Base-by-base conservation (phyloP, 2,329 filamentous ascomycete genomes). In the Aspergillus tamarii region DNA sequence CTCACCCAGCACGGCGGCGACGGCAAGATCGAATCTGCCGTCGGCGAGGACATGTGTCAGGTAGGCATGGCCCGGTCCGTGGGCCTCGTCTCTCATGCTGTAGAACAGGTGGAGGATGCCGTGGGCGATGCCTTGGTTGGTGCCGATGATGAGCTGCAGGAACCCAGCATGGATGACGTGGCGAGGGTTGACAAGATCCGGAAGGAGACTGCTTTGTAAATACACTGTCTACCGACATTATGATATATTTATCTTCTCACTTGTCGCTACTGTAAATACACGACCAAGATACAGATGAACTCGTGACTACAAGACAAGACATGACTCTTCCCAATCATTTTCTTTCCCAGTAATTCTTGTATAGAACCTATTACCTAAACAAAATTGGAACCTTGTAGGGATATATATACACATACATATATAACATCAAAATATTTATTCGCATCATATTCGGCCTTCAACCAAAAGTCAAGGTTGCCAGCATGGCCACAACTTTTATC, bases 61-160 rank as follows among this genome's bases (percentile, higher is more conserved):
- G 61, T 73, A 12, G 77, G 77, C 2, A 77, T 74, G 69, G 71
- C 74, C 10, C 73, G 76, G 2, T 77, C 77, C 32, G 75, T 77
- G 4, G 75, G 73, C 2, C 32, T 79, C 39, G 67, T 78, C 30
- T 69, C 69, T 8, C 72, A 77, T 59, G 67, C 72, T 0, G 60
- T 78, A 45, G 72, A 76, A 46, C 75, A 77, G 52, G 75, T 79
- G n/a, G 77, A 78, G 60, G 74, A 77, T 41, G 67, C 66, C 2
- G 64, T 73, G 3, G 65, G 62, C 1, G 75, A 78, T 36, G 67
- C 68, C 1, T 78, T 74, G 67, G 73, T 68, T 2, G 52, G 66
- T 2, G 66, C 69, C 3, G 74, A 76, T 28, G 58, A 64, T 4
- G 74, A 76, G 46, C 23, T 76, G 23, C 61, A 68, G 48, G 69